These are phyloP conservation scores for Tulasnella calospora DNA, from an alignment of 768 basidiomycete genomes.

Conservation along the genomic window DNA sequence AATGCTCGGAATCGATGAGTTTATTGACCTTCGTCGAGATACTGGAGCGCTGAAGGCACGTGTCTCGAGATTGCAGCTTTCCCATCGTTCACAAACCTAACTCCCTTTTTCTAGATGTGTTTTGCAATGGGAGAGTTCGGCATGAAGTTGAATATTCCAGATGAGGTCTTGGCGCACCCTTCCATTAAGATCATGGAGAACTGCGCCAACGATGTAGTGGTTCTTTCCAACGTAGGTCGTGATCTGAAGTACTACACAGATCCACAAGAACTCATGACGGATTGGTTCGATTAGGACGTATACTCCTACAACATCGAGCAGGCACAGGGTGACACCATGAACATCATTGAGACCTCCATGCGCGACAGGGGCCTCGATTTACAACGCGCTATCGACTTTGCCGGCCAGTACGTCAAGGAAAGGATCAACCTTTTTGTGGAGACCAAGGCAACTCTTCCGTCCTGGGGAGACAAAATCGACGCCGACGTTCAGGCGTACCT, in stretches of 20 bases:
- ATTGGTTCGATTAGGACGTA: constrained; percentile 46
- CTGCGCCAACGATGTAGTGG: constrained; percentile 29
- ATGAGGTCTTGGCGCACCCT: constrained; percentile 30
- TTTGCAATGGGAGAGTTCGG: constrained; percentile 28
- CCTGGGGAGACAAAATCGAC: constrained; percentile 22
- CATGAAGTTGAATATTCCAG: constrained; percentile 29
- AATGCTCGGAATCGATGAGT: constrained; percentile 31
- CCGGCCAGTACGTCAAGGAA: constrained; percentile 14
- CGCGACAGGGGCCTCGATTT: constrained; percentile 8
- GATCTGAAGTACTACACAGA: neutral
- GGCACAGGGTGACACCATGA: constrained; percentile 24
- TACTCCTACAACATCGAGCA: constrained; percentile 48
- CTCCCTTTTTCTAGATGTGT: constrained; percentile 24
- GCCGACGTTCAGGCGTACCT: constrained; percentile 21
- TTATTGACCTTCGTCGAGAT: constrained; percentile 33
- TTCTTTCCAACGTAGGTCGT: constrained; percentile 31
- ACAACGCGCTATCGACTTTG: constrained; percentile 27
- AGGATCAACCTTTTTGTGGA: constrained; percentile 13
- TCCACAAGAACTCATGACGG: neutral
- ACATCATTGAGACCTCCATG: constrained; percentile 23
- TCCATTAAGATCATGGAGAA: constrained; percentile 28
- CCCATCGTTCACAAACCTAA: neutral
- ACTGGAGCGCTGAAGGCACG: constrained; percentile 31
- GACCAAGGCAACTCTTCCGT: constrained; percentile 5
- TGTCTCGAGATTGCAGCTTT: neutral